Base-by-base conservation (phyloP, 768 basidiomycete species). In the Cystofilobasidium ferigula region DNA sequence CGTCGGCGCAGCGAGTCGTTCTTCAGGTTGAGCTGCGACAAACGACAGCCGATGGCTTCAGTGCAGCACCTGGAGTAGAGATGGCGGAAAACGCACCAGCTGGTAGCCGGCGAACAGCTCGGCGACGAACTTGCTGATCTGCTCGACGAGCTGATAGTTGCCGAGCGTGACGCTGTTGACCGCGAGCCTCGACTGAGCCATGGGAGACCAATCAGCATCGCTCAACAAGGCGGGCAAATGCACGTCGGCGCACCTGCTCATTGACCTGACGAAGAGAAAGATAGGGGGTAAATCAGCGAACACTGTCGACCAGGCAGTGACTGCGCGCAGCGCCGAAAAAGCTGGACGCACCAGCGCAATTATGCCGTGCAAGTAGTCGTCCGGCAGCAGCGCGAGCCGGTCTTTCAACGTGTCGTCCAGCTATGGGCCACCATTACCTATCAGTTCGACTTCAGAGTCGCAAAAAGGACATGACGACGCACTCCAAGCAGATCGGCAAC, bases 361-460 rank as follows among this genome's bases (percentile, higher is more conserved):
- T 16, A 79, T 74, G 16, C 74, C 75, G 51, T 78, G 78, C 8
- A 79, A 72, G 69, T 78, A 79, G 57, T 79, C 78, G 57, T 79
- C 78, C 2, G 77, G 76, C 2, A 73, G 72, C 13, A 79, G 69
- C 43, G 74, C 71, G 54, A 79, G 58, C 24, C 73, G 71, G 40
- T 74, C 73, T 1, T 67, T 60, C 69, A 71, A 73, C 14, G 72
- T 72, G 3, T 69, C 63, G 45, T 74, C 62, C 61, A 78, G 45
- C 64, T 66, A 28, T 5, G 38, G 16, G n/a, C 20, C 10, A 22
- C 76, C 76, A 59, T 22, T 16, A 36, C 35, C 22, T n/a, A 47
- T 57, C 26, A 56, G 14, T 26, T 12, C 58, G 58, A 28, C 14
- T 12, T 45, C 69, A 63, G 28, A 3, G 8, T 4, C 13, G 13